Base-by-base conservation (phyloP, 2,329 filamentous ascomycete species). In the Pestalotiopsis sp. region DNA sequence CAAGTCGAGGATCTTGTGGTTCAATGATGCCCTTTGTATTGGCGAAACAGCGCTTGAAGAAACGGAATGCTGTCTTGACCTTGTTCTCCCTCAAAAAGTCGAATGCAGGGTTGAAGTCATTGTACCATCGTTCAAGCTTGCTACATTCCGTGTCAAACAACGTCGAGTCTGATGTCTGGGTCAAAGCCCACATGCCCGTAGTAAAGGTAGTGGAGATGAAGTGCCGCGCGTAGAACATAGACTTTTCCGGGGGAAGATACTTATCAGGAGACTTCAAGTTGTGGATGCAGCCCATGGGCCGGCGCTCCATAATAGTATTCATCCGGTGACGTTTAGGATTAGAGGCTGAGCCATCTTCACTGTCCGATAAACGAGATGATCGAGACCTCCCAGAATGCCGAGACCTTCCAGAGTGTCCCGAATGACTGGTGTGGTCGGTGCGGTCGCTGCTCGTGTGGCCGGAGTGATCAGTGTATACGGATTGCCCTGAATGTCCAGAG, bases 41-140 rank as follows among this genome's bases (percentile, higher is more conserved):
- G 13, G 65, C 68, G n/a, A 69, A 69, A 25, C 68, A 69, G 0
- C 17, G 38, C 12, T 68, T 58, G 12, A 69, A 62, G 6, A 69
- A 40, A 9, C 49, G 38, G 27, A 69, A 69, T 9, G 68, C 68
- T 1, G 36, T 23, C 12, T 65, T 65, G 6, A 69, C 58, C 11
- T 67, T 58, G 20, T 45, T 25, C 0, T 49, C 23, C 14, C 62
- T 57, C 1, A 69, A 31, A 1, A 27, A 25, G 4, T 69, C 66
- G 1, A 67, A 61, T 4, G 59, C 68, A 9, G 65, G 68, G 40
- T 68, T 68, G 66, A 69, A 69, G 17, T 69, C 66, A 7, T 69
- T 69, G 17, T 68, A 69, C 68, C 68, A 69, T 0, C 20, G 45
- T 49, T 69, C 68, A 1, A 69, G 68, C 31, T 69, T 69, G 61